Conservation (phyloP, 139 green algal species). For the Gonium pectorale region DNA sequence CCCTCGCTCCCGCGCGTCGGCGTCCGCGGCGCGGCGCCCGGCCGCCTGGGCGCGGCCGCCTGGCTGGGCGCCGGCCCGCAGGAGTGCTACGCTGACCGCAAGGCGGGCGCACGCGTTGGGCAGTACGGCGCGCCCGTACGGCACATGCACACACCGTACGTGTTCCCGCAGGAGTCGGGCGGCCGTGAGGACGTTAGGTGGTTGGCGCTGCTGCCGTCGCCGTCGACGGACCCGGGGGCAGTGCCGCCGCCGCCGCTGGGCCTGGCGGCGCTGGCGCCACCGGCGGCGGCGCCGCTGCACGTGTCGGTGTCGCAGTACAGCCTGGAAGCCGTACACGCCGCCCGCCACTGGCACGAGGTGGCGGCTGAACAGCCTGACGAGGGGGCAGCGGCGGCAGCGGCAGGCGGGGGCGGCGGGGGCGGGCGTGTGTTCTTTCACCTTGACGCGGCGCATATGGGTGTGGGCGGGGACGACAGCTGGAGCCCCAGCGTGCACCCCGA, state of each 20-base stretch:
- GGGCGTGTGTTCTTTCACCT: slow-evolving; percentile 79
- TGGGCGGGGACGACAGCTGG: slow-evolving; percentile 97
- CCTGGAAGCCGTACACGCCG: slow-evolving; percentile 58
- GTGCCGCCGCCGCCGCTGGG: neutral
- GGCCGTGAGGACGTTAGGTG: slow-evolving; percentile 82
- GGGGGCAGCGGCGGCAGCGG: no score
- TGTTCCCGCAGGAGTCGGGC: slow-evolving; percentile 83
- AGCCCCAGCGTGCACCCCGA: slow-evolving; percentile 76
- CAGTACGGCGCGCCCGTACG: slow-evolving; percentile 43
- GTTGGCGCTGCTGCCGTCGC: slow-evolving; percentile 57
- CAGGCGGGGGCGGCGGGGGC: no score
- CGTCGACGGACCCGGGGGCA: neutral
- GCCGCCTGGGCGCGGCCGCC: slow-evolving; percentile 31
- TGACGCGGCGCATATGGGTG: slow-evolving; percentile 91
- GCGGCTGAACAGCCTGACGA: slow-evolving; percentile 29
- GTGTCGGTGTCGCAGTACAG: slow-evolving; percentile 20
- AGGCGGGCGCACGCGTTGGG: slow-evolving; percentile 49
- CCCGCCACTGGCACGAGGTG: slow-evolving; percentile 82
- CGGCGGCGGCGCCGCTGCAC: neutral
- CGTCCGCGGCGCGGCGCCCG: slow-evolving; percentile 61
- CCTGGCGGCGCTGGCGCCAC: neutral
- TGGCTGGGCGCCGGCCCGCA: slow-evolving; percentile 91
- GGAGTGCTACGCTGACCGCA: slow-evolving; percentile 94
- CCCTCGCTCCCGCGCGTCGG: slow-evolving; percentile 79
- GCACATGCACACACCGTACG: slow-evolving; percentile 87